Base-by-base conservation (phyloP, 805 yeast genomes). In the Candida awuae region DNA sequence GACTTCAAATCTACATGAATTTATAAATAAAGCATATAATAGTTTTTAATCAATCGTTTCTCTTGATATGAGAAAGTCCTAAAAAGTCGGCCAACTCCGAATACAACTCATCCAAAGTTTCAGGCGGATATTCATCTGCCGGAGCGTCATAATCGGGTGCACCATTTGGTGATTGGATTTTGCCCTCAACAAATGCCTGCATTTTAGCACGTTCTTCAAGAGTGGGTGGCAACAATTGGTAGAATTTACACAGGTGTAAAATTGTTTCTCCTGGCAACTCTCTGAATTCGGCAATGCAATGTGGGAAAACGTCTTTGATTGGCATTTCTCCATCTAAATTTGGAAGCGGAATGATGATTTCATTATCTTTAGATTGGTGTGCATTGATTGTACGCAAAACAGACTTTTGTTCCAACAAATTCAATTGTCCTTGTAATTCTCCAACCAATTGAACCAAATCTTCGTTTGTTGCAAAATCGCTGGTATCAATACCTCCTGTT, bases 371-470 rank as follows among this genome's bases (percentile, higher is more conserved):
- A 0, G 53, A 49, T 40, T 77, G 65, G 19, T 69, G 67, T 1
- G 83, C 65, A 55, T 87, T 87, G 46, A 74, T 71, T 4, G 78
- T 64, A 58, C 97, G 70, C 47, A 83, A 70, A 32, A 84, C 71
- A 14, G 82, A 73, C 49, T 94, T 71, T 48, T 84, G 84, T 54
- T 88, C 97, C 25, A 83, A 56, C 18, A 71, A 65, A 38, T 84
- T 88, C 52, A 88, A 68, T 61, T 88, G 97, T 8, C 84, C 84
- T 60, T 88, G 97, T 40, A 88, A 63, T 58, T 88, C 97, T 9
- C 84, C 85, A 12, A 87, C 97, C 33, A 88, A 66, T 54, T 85
- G 90, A 4, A 83, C 83, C 10, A 88, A 63, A 54, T 90, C 97
- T 42, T 84, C 94, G 48, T 84, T 81, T 4, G 90, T 77, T 27